Base-by-base conservation (phyloP, 495 filamentous ascomycete genomes). In the Tirmania nivea region DNA sequence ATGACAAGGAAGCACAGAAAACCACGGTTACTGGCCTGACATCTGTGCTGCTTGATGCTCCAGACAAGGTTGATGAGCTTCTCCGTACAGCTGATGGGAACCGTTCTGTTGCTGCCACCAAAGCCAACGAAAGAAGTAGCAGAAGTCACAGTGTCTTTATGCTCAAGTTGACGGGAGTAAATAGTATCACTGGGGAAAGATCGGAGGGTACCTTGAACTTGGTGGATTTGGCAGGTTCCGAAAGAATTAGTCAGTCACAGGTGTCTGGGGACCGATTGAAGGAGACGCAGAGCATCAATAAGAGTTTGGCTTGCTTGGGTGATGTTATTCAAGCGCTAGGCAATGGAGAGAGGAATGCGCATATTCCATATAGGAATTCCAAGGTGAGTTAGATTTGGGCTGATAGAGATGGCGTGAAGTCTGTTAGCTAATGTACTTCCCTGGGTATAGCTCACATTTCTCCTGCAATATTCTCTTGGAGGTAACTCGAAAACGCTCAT, bases 221-320 rank as follows among this genome's bases (percentile, higher is more conserved):
- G 16, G 92, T 99, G 35, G 90, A 99, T 69, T 69, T 99, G 54
- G 90, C 90, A 1, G 90, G 90, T 25, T 90, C 84, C 50, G 90
- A 99, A 65, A 77, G 89, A 53, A 73, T 96, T 48, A 84, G 84
- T 65, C 84, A 92, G 64, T 84, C 79, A 55, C 75, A 79, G 35
- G 84, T 80, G 9, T 84, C 83, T 10, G 88, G 88, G 7, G 86
- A 93, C 47, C 71, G 88, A 48, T 75, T 94, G 67, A 83, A 81
- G 63, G 90, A 99, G 68, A 95, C 92, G 10, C 89, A 95, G 59
- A 94, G 83, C 63, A 99, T 99, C 73, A 99, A 99, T 68, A 83
- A 81, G 68, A 86, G 80, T 58, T 71, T 99, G 60, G 85, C 81
- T 56, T 92, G 87, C 58, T 72, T 99, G 14, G 87, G 92, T 10